These are phyloP conservation scores for Epichloe gansuensis DNA, from an alignment of 2,329 filamentous ascomycete genomes.

Conservation along the genomic window DNA sequence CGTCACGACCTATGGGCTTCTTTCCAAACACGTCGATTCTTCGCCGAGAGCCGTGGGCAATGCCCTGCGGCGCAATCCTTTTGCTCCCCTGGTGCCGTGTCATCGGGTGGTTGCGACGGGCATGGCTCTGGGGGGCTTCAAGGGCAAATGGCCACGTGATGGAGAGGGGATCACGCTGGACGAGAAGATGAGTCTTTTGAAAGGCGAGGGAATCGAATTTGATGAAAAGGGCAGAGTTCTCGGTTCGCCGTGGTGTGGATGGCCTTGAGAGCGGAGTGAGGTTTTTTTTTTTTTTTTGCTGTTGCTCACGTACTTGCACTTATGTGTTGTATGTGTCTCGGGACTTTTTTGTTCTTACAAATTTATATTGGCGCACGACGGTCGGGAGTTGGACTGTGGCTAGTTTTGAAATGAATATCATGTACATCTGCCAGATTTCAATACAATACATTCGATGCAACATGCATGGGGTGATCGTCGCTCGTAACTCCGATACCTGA, in stretches of 20 bases:
- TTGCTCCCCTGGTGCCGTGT: conserved; percentile 70
- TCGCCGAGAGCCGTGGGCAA: conserved; percentile 68
- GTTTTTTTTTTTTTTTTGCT: not conserved
- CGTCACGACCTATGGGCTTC: conserved; percentile 65
- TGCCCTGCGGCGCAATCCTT: conserved; percentile 65
- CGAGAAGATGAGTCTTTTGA: conserved; percentile 50
- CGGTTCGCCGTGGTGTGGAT: conserved; percentile 39
- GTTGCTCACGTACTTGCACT: not conserved
- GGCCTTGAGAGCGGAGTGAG: conserved; percentile 14
- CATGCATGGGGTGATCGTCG: too few species aligned
- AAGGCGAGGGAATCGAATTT: conserved; percentile 51
- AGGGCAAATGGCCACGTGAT: conserved; percentile 49
- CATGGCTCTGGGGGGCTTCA: conserved; percentile 62
- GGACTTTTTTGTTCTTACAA: not conserved
- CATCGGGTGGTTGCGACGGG: conserved; percentile 68
- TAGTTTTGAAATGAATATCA: too few species aligned
- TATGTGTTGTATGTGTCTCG: not conserved
- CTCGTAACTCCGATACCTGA: too few species aligned
- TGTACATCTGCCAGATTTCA: too few species aligned
- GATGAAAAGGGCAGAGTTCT: conserved; percentile 46
- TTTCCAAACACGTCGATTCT: conserved; percentile 54
- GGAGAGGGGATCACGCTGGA: conserved; percentile 49
- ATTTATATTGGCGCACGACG: too few species aligned
- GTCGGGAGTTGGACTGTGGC: too few species aligned
- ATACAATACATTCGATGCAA: too few species aligned